Percentiles rank a stretch among this genome's conserved stretches.
These are phyloP conservation scores for Fusarium nelsonii DNA, from an alignment of 2,329 filamentous ascomycete species.

Conservation along the genomic window DNA sequence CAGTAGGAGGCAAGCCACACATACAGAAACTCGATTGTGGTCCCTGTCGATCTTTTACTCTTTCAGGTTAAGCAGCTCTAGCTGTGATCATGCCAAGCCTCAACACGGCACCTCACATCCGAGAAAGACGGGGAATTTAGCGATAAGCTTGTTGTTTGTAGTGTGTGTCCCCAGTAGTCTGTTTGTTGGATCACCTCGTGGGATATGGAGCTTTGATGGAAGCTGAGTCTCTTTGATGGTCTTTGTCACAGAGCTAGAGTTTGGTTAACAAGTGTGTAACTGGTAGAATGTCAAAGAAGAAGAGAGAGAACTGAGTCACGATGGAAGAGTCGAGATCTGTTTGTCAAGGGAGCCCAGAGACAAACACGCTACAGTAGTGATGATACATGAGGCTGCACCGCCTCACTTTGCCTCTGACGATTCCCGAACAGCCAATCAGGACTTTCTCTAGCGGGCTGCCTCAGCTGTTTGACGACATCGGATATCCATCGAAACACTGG, in stretches of 20 bases:
- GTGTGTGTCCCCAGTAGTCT: constrained; percentile 32
- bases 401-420: constrained; percentile 40
- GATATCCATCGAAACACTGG: constrained; percentile 2
- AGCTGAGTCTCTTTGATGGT: constrained; percentile 7
- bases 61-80: not conserved
- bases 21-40: constrained; percentile 20
- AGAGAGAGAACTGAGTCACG: constrained; percentile 5
- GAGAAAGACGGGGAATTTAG: constrained; percentile 24
- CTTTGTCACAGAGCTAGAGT: not conserved
- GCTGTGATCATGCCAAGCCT: constrained; percentile 27
- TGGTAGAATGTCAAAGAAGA: not conserved
- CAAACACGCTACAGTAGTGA: constrained; percentile 12
- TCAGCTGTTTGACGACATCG: constrained; percentile 14
- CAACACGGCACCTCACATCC: constrained; percentile 29
- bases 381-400: constrained; percentile 24
- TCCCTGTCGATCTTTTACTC: constrained; percentile 28
- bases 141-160: constrained; percentile 36
- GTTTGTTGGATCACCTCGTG: constrained; percentile 29
- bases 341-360: constrained; percentile 5
- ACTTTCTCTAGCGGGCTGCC: constrained; percentile 6
- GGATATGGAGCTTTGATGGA: constrained; percentile 1
- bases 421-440: constrained; percentile 31
- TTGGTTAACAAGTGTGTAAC: no score
- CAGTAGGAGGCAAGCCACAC: constrained; percentile 22
- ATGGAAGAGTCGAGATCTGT: constrained; percentile 17